Evolutionary conservation across 768 basidiomycete genomes (phyloP), one percentile per base, ranked within the genome.

Genomic region (Auriculariales sp.): DNA sequence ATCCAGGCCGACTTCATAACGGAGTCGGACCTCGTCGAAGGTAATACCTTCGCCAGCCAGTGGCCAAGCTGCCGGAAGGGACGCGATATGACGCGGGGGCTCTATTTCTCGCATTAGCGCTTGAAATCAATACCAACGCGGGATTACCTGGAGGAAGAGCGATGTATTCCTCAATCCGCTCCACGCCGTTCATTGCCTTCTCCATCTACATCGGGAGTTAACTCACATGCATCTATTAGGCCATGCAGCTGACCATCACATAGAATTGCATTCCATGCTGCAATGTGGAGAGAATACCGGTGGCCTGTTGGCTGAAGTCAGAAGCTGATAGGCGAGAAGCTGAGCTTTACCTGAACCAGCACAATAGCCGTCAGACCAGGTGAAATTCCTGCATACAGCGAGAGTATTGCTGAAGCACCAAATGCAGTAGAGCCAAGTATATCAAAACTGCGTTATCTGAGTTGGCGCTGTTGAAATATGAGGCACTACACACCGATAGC

Each of bases 1-100:
- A 0, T 79, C 78, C 0, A 84, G 65, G 53, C 75, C 73, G 1
- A 77, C 70, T 7, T 76, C 77, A 64, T 88, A 88, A 51, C 64
- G 67, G 9, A 86, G 71, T 3, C 71, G 70, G 27, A 88, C 63
- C 34, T 78, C 63, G 42, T 83, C 73, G 11, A 84, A 44, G 6
- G 17, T 15, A 25, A 44, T 44, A 19, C 39, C 19, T 6, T 10
- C 14, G 22, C 10, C 12, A 19, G 6, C 17, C 14, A 25, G 17
- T 25, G 39, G 39, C 39, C 39, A 44, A 7, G 31, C 9, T 15
- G 39, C 19, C 9, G 19, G 39, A 4, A 22, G 9, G 19, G 9
- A 12, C 22, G 39, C 12, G 39, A 44, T 24, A 25, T 25, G 39
- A 15, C 19, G 39, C 22, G 39, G 39, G 22, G 35, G 35, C 22